Percentiles rank a stretch among this genome's conserved stretches.
Evolutionary conservation across 2,329 filamentous ascomycete genomes (phyloP).

Genomic region (Chrysoporthe cubensis): DNA sequence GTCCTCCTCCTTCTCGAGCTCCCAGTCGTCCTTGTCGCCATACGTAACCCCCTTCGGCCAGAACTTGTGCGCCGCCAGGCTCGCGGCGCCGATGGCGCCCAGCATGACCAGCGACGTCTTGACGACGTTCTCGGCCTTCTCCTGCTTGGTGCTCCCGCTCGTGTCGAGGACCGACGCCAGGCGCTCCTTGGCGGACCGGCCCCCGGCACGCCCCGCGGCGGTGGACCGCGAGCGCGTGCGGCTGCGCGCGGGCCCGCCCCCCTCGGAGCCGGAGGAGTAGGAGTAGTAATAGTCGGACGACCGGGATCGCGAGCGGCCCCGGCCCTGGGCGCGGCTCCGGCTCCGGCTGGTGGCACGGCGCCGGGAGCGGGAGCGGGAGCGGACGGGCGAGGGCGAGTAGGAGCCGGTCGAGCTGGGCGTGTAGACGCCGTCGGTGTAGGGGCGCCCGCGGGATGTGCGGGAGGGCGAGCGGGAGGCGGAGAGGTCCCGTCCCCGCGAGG

Average conservation of each 20-base stretch:
- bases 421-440: constrained; percentile 26
- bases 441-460: constrained; percentile 21
- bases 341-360: neutral
- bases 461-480: constrained; percentile 31
- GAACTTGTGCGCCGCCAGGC: constrained; percentile 42
- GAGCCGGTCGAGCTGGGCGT: constrained; percentile 30
- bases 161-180: constrained; percentile 17
- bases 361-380: neutral
- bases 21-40: constrained; percentile 45
- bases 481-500: constrained; percentile 10
- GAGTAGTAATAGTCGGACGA: constrained; percentile 26
- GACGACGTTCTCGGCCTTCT: constrained; percentile 32
- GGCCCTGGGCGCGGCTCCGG: neutral
- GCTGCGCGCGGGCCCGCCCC: constrained; percentile 26
- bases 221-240: constrained; percentile 15
- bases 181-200: constrained; percentile 4
- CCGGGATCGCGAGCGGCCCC: constrained; percentile 17
- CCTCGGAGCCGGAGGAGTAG: constrained; percentile 27
- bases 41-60: constrained; percentile 45
- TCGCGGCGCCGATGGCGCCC: constrained; percentile 43
- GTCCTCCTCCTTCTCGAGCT: constrained; percentile 33
- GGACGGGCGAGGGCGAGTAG: constrained; percentile 26
- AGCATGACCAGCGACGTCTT: constrained; percentile 45
- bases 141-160: constrained; percentile 25
- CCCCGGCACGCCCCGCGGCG: constrained; percentile 4